phyloP scores from a whole-genome alignment of 1,284 basidiomycete genomes.

The Ganoderma lingzhi region DNA sequence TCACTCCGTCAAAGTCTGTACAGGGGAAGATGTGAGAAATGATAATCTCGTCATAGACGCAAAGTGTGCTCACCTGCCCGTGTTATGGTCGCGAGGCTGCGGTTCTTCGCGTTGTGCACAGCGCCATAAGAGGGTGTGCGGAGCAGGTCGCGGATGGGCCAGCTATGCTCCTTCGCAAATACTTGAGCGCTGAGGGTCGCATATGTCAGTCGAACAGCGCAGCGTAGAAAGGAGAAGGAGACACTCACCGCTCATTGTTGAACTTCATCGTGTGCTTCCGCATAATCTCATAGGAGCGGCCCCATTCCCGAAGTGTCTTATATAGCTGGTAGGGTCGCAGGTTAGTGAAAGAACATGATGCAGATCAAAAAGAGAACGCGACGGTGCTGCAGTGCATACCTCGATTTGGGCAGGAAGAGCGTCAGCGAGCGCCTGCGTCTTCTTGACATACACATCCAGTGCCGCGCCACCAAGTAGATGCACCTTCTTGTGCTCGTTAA shows the following conservation, averaged over 20 bases:
- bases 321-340: conserved; percentile 15
- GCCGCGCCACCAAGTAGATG: conserved; percentile 18
- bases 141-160: conserved; percentile 32
- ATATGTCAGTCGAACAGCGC: background rate
- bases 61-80: conserved; percentile 23
- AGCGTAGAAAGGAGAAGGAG: background rate
- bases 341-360: background rate
- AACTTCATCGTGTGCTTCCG: background rate
- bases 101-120: conserved; percentile 32
- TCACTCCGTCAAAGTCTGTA: conserved; percentile 32
- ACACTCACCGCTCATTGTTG: conserved; percentile 19
- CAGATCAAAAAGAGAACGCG: background rate
- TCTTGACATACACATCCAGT: conserved; percentile 25
- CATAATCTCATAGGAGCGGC: background rate
- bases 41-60: background rate
- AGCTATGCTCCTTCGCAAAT: conserved; percentile 23
- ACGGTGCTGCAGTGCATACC: conserved; percentile 13
- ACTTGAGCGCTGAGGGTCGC: conserved; percentile 23
- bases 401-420: conserved; percentile 24
- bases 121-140: conserved; percentile 28
- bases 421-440: conserved; percentile 29
- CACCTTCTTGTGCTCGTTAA: conserved; percentile 38
- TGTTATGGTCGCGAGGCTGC: conserved; percentile 25
- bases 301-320: conserved; percentile 24
- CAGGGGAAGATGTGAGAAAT: background rate